Conservation (phyloP, 192 early-diverging fungal species). For the Backusella luteola region DNA sequence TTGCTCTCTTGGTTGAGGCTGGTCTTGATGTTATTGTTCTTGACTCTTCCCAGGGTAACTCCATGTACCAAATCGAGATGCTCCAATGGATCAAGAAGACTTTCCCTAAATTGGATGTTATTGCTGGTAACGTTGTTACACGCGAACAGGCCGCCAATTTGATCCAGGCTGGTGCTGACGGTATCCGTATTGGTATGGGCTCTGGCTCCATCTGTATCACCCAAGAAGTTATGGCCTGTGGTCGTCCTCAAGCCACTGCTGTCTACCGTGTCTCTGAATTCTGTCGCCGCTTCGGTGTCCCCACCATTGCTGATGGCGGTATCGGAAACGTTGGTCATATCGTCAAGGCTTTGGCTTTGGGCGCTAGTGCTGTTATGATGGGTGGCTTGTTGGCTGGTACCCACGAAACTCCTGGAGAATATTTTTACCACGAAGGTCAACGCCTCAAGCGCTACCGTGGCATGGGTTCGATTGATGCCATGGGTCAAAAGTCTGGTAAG, state of each 20-base stretch:
- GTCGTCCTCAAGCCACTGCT: slow-evolving; percentile 95
- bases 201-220: slow-evolving; percentile 98
- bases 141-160: slow-evolving; percentile 89
- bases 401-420: slow-evolving; percentile 93
- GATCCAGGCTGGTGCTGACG: slow-evolving; percentile 94
- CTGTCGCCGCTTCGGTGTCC: slow-evolving; percentile 91
- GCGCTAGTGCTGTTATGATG: slow-evolving; percentile 99
- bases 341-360: slow-evolving; percentile 92
- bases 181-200: slow-evolving; percentile 94
- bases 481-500: slow-evolving; percentile 70
- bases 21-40: slow-evolving; percentile 94
- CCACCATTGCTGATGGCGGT: slow-evolving; percentile 95
- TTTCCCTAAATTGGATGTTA: slow-evolving; percentile 78
- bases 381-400: slow-evolving; percentile 94
- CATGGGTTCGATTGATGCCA: slow-evolving; percentile 98
- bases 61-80: slow-evolving; percentile 92
- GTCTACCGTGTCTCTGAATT: slow-evolving; percentile 95
- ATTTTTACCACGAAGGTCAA: slow-evolving; percentile 97
- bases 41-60: slow-evolving; percentile 96
- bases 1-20: slow-evolving; percentile 83
- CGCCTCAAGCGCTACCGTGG: slow-evolving; percentile 98
- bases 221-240: slow-evolving; percentile 98
- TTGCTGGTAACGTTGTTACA: slow-evolving; percentile 98
- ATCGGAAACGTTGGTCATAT: slow-evolving; percentile 97
- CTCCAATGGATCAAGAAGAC: slow-evolving; percentile 88